Evolutionary conservation across 371 early-diverging fungal species (phyloP), one percentile per base, ranked within the genome.

Genomic region (Coemansia sp.): DNA sequence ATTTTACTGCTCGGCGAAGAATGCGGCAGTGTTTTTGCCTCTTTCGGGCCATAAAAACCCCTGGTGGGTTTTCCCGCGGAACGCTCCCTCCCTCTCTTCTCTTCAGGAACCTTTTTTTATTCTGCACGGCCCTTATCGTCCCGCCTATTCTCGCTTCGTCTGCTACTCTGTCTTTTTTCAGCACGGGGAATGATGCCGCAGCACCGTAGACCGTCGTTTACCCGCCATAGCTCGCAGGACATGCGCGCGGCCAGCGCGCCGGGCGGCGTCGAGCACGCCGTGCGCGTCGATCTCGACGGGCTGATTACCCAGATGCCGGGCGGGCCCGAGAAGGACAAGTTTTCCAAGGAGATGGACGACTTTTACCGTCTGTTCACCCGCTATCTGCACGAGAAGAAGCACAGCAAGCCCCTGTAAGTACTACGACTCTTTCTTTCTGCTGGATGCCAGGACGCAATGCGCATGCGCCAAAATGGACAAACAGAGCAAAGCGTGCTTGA

Each of bases 291-390:
- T 30, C 60, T 79, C 42, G 79, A 79, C 36, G 67, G 58, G 50
- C 47, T 79, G 39, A 55, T 73, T 59, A 61, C 49, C 48, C 63
- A 78, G 63, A 49, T 66, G 58, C 58, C 68, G 13, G 43, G 13
- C 4, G 75, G 68, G 0, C 69, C 67, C 13, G 67, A 68, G 13
- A 66, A 62, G 61, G 67, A 81, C 77, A 79, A 76, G 64, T 84
- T 84, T 51, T 59, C 79, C 52, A 82, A 80, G 67, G 89, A 92
- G 71, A 92, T 98, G 97, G 91, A 93, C 73, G 88, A 88, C 73
- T 98, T 96, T 80, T 94, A 92, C 79, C 78, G 85, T 65, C 87
- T 96, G 51, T 95, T 95, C 78, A 86, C 84, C 30, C 90, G 96
- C 50, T 98, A 86, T 78, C 79, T 95, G 72, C 59, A 73, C 63